These are phyloP conservation scores for Pseudotsuga menziesii DNA, from an alignment of 75 land plant species.

Conservation along the genomic window DNA sequence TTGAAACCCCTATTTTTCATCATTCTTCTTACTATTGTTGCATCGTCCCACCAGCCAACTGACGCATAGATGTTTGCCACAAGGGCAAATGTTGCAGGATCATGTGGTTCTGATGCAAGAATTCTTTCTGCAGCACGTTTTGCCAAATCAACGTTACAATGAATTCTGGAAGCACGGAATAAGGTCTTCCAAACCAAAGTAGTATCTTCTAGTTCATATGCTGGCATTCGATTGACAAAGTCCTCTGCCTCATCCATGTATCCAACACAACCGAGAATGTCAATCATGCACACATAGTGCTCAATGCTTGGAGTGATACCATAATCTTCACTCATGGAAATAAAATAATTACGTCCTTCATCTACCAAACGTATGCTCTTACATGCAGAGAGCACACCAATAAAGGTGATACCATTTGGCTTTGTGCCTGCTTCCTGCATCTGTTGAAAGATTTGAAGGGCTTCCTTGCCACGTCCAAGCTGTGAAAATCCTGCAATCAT, in stretches of 20 bases:
- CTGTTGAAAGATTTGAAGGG: constrained; percentile 46
- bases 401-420: constrained; percentile 56
- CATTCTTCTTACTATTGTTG: constrained; percentile 26
- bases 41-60: constrained; percentile 39
- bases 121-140: constrained; percentile 41
- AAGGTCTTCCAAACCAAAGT: constrained; percentile 56
- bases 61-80: constrained; percentile 62
- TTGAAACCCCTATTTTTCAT: constrained; percentile 42
- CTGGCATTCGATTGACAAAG: constrained; percentile 43
- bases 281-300: constrained; percentile 64
- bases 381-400: constrained; percentile 62
- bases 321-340: constrained; percentile 41
- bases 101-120: constrained; percentile 44
- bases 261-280: constrained; percentile 53
- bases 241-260: constrained; percentile 36
- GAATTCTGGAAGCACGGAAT: constrained; percentile 58
- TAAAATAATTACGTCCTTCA: constrained; percentile 36
- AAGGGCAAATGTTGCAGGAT: constrained; percentile 43
- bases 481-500: constrained; percentile 67
- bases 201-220: constrained; percentile 18
- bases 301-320: constrained; percentile 46
- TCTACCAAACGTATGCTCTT: constrained; percentile 46
- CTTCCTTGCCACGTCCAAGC: constrained; percentile 53
- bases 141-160: constrained; percentile 36
- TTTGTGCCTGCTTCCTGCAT: constrained; percentile 44